These are phyloP conservation scores for Lotus japonicus DNA, from an alignment of 306 rosid genomes.

Conservation along the genomic window DNA sequence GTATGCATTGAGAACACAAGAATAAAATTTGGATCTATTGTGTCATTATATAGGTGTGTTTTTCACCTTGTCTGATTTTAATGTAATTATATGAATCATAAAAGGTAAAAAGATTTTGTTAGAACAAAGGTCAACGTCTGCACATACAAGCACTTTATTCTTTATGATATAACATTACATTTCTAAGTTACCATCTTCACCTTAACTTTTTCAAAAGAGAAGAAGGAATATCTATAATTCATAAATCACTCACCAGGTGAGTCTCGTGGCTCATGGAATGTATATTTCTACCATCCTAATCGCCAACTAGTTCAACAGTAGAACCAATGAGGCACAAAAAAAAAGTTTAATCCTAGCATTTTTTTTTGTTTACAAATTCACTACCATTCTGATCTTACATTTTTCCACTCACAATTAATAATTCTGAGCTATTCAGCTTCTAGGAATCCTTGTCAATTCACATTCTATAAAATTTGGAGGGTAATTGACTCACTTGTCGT, in stretches of 20 bases:
- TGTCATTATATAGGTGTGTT: no score
- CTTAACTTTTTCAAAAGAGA: constrained; percentile 12
- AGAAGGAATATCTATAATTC: neutral
- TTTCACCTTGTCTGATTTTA: neutral
- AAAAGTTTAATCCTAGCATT: neutral
- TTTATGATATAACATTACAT: neutral
- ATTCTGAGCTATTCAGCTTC: no score
- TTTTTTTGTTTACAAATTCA: neutral
- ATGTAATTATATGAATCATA: neutral
- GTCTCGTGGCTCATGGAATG: neutral
- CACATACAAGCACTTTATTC: neutral
- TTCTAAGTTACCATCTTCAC: neutral
- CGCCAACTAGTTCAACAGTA: neutral
- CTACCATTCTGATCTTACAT: neutral
- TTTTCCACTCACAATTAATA: no score
- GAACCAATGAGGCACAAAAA: neutral
- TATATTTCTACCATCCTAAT: neutral
- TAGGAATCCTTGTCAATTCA: no score
- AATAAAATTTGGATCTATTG: neutral
- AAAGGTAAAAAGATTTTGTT: neutral
- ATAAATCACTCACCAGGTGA: neutral
- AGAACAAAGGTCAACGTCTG: neutral
- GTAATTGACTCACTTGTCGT: neutral
- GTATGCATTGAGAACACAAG: neutral
- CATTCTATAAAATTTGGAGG: neutral